phyloP scores from a whole-genome alignment of 2,329 filamentous ascomycete genomes.

The Exophiala sp. region DNA sequence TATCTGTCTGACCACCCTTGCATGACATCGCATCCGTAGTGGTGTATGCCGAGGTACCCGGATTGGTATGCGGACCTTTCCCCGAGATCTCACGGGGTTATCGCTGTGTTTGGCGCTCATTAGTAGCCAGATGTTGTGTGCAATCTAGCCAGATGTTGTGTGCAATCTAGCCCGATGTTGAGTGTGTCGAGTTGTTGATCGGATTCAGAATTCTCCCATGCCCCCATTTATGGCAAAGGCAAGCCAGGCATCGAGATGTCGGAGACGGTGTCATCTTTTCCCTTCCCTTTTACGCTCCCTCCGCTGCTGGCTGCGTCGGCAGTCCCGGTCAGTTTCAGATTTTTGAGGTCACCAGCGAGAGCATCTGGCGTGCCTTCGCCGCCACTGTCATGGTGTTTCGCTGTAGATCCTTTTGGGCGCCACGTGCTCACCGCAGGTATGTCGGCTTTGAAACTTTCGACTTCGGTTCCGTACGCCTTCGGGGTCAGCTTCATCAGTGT shows the following conservation, averaged over 20 bases:
- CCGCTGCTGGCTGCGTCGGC: not conserved
- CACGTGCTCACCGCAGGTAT: slow-evolving; percentile 96
- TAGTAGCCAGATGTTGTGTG: no score
- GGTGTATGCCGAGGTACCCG: no score
- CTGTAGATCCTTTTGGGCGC: slow-evolving; percentile 64
- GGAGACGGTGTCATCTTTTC: slow-evolving; percentile 1
- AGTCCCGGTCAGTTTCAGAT: not conserved
- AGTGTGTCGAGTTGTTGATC: no score
- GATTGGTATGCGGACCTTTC: no score
- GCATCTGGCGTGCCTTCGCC: slow-evolving; percentile 19
- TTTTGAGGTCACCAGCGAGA: slow-evolving; percentile 17
- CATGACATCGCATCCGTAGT: no score
- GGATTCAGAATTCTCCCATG: no score
- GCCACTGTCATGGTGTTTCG: slow-evolving; percentile 25
- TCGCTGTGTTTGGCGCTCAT: no score
- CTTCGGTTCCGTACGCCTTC: slow-evolving; percentile 85
- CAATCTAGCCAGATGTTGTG: no score
- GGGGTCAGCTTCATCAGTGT: slow-evolving; percentile 95
- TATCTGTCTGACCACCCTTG: no score
- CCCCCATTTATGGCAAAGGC: slow-evolving; percentile 10
- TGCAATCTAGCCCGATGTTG: no score
- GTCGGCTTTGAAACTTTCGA: slow-evolving; percentile 79
- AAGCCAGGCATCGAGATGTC: slow-evolving; percentile 10
- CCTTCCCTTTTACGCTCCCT: not conserved
- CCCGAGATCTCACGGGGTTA: no score